Evolutionary conservation across 2,329 filamentous ascomycete species (phyloP).

Genomic region (Cytospora schulzeri): DNA sequence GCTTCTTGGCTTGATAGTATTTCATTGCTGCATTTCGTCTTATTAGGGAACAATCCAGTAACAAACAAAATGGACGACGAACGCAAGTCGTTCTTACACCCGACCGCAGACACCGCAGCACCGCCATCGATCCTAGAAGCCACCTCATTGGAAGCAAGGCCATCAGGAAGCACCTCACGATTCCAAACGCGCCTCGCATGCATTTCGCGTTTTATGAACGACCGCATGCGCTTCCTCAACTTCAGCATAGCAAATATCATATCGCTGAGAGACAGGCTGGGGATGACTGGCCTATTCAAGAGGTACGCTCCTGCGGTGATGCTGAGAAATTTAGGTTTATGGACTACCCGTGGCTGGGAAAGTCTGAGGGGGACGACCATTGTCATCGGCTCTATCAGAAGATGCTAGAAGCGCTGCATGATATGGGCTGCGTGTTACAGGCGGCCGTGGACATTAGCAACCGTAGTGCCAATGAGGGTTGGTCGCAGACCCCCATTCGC

Average conservation of each 20-base stretch:
- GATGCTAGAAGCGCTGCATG: constrained; percentile 38
- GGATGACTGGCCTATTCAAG: constrained; percentile 36
- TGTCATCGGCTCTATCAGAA: constrained; percentile 37
- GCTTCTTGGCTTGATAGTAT: not conserved
- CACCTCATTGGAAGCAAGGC: not conserved
- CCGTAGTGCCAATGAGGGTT: constrained; percentile 34
- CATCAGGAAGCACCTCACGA: not conserved
- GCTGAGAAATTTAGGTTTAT: constrained; percentile 42
- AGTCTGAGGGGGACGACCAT: constrained; percentile 34
- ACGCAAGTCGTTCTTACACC: not conserved
- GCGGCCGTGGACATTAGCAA: constrained; percentile 40
- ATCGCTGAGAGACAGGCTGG: constrained; percentile 33
- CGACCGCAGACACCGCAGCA: not conserved
- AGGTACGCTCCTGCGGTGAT: constrained; percentile 36
- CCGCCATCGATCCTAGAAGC: constrained; percentile 10
- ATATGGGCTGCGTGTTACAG: constrained; percentile 42
- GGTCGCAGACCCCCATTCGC: not conserved
- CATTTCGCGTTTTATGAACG: constrained; percentile 36
- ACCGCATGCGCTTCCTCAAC: constrained; percentile 40
- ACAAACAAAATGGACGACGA: constrained; percentile 2
- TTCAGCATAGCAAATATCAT: constrained; percentile 37
- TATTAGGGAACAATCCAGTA: too few species aligned
- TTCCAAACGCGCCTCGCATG: constrained; percentile 36
- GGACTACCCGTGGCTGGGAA: constrained; percentile 40
- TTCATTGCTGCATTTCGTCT: too few species aligned